Conservation (phyloP, 140 eudicot genomes). For the Ambrosia hybrid region DNA sequence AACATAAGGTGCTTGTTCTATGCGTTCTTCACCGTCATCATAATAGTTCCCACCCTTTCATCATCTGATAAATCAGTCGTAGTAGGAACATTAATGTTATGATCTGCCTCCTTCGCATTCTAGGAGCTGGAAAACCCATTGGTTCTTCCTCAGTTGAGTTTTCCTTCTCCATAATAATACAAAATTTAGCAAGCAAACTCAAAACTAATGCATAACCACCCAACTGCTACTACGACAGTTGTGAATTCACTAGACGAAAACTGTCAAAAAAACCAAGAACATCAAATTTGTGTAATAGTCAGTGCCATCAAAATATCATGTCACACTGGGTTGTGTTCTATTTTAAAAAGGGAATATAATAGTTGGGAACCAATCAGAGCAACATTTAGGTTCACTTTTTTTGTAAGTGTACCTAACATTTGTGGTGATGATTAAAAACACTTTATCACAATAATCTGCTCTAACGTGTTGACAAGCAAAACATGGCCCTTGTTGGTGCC, state of each 20-base stretch:
- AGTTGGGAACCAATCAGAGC: too few relatives aligned
- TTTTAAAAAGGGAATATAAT: too few relatives aligned
- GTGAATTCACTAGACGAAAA: slow-evolving; percentile 15
- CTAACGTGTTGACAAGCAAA: neutral
- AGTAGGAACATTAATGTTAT: slow-evolving; percentile 7
- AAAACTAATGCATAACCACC: slow-evolving; percentile 23
- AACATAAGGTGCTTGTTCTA: slow-evolving; percentile 14
- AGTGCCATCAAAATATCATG: too few relatives aligned
- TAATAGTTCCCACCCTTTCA: slow-evolving; percentile 14
- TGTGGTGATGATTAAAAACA: too few relatives aligned
- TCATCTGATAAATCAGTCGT: slow-evolving; percentile 19
- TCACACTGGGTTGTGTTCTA: too few relatives aligned
- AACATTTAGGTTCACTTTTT: too few relatives aligned
- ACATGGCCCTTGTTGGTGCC: neutral
- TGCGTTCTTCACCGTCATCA: slow-evolving; percentile 1
- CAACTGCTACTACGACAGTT: slow-evolving; percentile 8
- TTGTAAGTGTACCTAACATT: too few relatives aligned
- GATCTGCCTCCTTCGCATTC: slow-evolving; percentile 19
- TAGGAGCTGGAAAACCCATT: slow-evolving; percentile 26
- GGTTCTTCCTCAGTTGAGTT: slow-evolving; percentile 27
- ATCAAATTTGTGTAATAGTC: too few relatives aligned
- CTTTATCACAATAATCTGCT: too few relatives aligned
- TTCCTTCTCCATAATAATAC: slow-evolving; percentile 35
- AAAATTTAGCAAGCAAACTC: slow-evolving; percentile 17
- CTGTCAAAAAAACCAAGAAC: neutral